Base-by-base conservation (phyloP, 108 stramenopile genomes). In the Cylindrotheca closterium region DNA sequence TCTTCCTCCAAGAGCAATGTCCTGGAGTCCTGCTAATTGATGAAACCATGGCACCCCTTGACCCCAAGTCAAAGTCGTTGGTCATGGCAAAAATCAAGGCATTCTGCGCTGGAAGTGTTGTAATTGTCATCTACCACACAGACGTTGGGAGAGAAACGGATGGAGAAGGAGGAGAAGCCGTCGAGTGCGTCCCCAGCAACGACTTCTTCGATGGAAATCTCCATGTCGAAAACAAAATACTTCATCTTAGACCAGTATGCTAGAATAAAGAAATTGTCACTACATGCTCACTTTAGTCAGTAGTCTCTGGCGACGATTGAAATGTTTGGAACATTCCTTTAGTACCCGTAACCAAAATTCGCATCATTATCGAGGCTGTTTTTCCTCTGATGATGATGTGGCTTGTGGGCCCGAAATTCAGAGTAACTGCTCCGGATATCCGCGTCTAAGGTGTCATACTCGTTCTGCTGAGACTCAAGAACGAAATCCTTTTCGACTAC, bases 121-220 rank as follows among this genome's bases (percentile, higher is more conserved):
- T 94, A 19, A 68, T 94, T 47, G 87, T 94, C n/a, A 94, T 94
- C 47, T 94, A 94, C 42, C 92, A 94, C 63, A 87, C 89, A n/a
- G 92, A 94, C 68, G 89, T 87, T 2, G 77, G 79, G 3, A 60
- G 68, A 10, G 69, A 63, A 53, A 45, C 55, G 24, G 55, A 70
- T 5, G 73, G 42, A 46, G 53, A 60, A 15, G 63, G 50, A 24
- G 63, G 58, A 22, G 57, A 37, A 7, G 54, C 53, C 5, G 70
- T 75, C 3, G 81, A 80, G 70, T 94, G 92, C 53, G 89, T 94
- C 24, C 87, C 87, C 1, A 84, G 89, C 69, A 94, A 84, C 58
- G 74, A 78, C 53, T 94, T 94, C 58, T 94, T 94, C 52, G 86
- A 91, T 49, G 72, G 73, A 53, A 94, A 94, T 67, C 71, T 94